Evolutionary conservation across 176 grass and related monocot species (phyloP).

Genomic region (Phoenix dactylifera): DNA sequence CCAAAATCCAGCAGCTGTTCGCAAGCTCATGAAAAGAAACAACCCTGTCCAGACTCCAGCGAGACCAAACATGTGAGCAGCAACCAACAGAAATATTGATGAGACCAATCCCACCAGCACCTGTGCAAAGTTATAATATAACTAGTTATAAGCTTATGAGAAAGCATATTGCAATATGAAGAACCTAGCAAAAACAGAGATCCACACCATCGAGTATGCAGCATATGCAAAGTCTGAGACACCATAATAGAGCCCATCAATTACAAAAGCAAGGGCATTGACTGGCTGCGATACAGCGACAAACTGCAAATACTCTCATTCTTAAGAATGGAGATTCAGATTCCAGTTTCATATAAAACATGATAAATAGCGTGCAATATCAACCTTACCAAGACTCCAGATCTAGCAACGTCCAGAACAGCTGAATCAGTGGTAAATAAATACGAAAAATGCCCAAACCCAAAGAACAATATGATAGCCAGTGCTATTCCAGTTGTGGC

Average conservation of each 20-base stretch:
- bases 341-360: too few species aligned
- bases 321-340: too few species aligned
- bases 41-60: constrained; percentile 77
- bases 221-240: constrained; percentile 84
- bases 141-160: not conserved
- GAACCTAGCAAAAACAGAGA: not conserved
- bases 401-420: constrained; percentile 49
- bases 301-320: constrained; percentile 48
- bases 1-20: constrained; percentile 52
- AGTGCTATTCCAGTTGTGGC: constrained; percentile 50
- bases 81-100: constrained; percentile 41
- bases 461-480: constrained; percentile 54
- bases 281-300: constrained; percentile 73
- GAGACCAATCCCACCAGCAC: constrained; percentile 46
- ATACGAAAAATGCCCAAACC: constrained; percentile 55
- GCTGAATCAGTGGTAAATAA: constrained; percentile 67
- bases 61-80: constrained; percentile 60
- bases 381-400: constrained; percentile 71
- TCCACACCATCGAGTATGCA: constrained; percentile 68
- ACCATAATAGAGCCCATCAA: constrained; percentile 77
- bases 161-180: constrained; percentile 12
- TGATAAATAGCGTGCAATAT: not conserved
- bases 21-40: constrained; percentile 71
- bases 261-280: constrained; percentile 87
- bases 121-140: constrained; percentile 23